Conservation (phyloP, 2,329 filamentous ascomycete genomes). For the Chrysoporthe puriensis region DNA sequence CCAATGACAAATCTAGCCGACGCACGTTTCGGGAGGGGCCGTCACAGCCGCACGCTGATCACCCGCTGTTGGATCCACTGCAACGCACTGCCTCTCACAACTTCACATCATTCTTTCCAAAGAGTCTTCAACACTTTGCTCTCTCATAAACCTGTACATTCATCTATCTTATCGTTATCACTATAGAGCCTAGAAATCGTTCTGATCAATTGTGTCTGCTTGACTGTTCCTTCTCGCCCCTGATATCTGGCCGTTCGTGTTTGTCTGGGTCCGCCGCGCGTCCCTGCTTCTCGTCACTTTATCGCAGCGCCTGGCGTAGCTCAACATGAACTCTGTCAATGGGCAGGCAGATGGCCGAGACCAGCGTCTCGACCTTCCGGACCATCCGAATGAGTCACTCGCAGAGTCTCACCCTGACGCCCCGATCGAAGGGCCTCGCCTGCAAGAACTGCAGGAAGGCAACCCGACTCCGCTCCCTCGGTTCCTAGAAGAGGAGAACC, state of each 20-base stretch:
- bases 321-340: constrained; percentile 22
- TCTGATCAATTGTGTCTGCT: too few species aligned
- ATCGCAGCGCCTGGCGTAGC: not conserved
- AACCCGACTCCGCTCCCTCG: constrained; percentile 56
- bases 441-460: constrained; percentile 52
- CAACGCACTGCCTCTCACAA: not conserved
- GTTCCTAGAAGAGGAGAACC: constrained; percentile 60
- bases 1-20: constrained; percentile 4
- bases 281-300: not conserved
- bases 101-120: not conserved
- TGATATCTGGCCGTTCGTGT: not conserved
- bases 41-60: constrained; percentile 7
- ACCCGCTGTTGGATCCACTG: not conserved
- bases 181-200: not conserved
- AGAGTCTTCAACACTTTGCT: not conserved
- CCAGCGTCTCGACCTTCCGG: constrained; percentile 19
- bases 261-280: not conserved
- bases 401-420: constrained; percentile 35
- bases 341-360: constrained; percentile 19
- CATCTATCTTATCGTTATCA: not conserved
- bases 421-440: constrained; percentile 37
- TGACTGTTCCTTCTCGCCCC: too few species aligned
- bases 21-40: constrained; percentile 11
- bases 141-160: not conserved
- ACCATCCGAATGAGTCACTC: constrained; percentile 3